A percentile compares a stretch with the other conserved stretches of the same genome.
Conservation (phyloP, 1,139 yeast genomes). For the Kurtzmaniella quercitrusa region DNA sequence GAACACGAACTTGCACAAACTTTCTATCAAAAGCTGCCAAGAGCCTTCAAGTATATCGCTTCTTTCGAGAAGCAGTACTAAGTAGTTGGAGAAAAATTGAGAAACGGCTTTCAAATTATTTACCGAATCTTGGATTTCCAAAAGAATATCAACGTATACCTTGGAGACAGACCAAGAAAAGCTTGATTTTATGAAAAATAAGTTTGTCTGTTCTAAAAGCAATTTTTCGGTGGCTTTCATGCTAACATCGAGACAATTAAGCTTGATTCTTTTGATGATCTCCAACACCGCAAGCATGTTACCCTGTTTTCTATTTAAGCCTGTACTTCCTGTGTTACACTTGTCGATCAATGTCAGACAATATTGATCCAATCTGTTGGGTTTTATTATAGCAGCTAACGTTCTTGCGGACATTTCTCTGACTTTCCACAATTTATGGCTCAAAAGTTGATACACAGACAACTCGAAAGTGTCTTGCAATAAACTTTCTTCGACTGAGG, state of each 20-base stretch:
- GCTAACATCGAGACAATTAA: slow-evolving; percentile 6
- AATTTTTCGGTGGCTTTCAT: slow-evolving; percentile 6
- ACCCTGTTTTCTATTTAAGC: slow-evolving; percentile 54
- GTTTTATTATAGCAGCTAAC: slow-evolving; percentile 46
- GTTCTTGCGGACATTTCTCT: slow-evolving; percentile 83
- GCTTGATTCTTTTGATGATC: slow-evolving; percentile 13
- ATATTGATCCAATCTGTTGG: slow-evolving; percentile 15
- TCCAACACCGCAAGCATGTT: slow-evolving; percentile 42
- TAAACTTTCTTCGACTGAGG: slow-evolving; percentile 41
- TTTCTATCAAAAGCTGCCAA: slow-evolving; percentile 38
- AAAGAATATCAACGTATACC: slow-evolving; percentile 28
- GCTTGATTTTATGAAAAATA: slow-evolving; percentile 8
- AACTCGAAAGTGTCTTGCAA: slow-evolving; percentile 44
- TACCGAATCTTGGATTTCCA: neutral
- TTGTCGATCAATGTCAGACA: slow-evolving; percentile 8
- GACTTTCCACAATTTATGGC: slow-evolving; percentile 67
- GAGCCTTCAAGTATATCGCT: slow-evolving; percentile 34
- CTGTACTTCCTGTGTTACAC: neutral
- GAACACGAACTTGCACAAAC: slow-evolving; percentile 24
- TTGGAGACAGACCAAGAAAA: slow-evolving; percentile 30
- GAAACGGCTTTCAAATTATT: neutral
- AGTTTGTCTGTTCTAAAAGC: neutral
- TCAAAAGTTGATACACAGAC: slow-evolving; percentile 43
- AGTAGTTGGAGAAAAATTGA: neutral
- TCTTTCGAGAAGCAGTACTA: neutral